These are phyloP conservation scores for Quercus alba DNA, from an alignment of 306 rosid species.

Conservation along the genomic window DNA sequence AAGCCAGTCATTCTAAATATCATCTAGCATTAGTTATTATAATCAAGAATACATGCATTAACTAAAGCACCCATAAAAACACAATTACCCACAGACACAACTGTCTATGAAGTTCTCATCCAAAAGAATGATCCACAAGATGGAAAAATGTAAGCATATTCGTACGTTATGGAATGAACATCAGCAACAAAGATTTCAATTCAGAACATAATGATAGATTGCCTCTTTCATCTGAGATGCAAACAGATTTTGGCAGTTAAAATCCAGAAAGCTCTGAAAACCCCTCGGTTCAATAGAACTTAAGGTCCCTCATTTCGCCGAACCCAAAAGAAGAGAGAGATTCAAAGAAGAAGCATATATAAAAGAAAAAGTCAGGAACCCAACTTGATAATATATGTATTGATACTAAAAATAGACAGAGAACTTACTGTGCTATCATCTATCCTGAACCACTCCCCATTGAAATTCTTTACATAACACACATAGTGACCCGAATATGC, in stretches of 20 bases:
- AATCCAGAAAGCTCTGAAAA: background rate
- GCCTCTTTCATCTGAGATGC: background rate
- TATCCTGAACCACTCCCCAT: no score
- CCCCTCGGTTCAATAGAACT: background rate
- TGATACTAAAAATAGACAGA: no score
- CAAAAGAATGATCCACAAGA: background rate
- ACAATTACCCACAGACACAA: background rate
- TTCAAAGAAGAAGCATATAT: no score
- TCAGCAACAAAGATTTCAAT: background rate
- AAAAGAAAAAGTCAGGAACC: no score
- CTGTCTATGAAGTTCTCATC: background rate
- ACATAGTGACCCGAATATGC: no score
- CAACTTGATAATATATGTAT: no score
- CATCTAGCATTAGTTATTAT: background rate
- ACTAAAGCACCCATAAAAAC: background rate
- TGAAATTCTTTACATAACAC: no score
- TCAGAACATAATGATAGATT: background rate
- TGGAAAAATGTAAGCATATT: background rate
- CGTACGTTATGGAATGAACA: background rate
- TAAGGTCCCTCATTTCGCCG: background rate
- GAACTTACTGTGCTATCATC: no score
- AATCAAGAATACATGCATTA: background rate
- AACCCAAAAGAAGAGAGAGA: no score
- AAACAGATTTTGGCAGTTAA: background rate
- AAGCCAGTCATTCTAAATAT: no score